Conservation (phyloP, 345 rosid species). For the Populus davidiana region DNA sequence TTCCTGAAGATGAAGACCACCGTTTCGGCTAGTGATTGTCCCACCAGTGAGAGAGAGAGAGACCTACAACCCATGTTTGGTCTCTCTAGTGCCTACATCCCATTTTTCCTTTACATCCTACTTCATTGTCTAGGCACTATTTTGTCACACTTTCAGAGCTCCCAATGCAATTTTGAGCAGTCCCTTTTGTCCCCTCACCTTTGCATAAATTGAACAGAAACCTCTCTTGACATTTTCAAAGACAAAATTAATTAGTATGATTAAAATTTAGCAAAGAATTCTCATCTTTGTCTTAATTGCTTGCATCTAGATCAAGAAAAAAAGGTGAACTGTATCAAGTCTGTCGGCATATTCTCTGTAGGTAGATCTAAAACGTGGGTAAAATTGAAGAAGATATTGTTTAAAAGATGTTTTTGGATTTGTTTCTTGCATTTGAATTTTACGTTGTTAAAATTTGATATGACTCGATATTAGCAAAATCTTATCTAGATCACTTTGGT, state of each 20-base stretch:
- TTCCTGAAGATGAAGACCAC: conserved; percentile 21
- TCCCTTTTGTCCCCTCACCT: conserved; percentile 7
- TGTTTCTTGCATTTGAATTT: conserved; percentile 6
- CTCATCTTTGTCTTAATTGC: background rate
- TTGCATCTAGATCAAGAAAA: background rate
- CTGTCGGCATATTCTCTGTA: background rate
- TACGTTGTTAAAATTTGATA: background rate
- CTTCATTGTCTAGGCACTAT: conserved; percentile 23
- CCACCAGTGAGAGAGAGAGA: conserved; percentile 11
- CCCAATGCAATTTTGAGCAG: conserved; percentile 17
- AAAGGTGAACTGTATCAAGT: background rate
- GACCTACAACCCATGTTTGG: conserved; percentile 27
- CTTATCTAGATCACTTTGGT: background rate
- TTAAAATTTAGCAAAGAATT: background rate
- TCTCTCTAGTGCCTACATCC: conserved; percentile 26
- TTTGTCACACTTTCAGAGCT: conserved; percentile 22
- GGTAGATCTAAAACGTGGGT: background rate
- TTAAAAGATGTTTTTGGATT: background rate
- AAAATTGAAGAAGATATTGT: background rate
- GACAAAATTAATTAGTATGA: background rate
- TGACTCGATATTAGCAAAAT: background rate
- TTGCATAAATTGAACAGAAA: background rate
- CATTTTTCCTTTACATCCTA: conserved; percentile 19
- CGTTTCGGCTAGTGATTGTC: conserved; percentile 6
- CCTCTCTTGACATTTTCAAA: conserved; percentile 2